Evolutionary conservation across 2,329 filamentous ascomycete genomes (phyloP), one percentile per base, ranked within the genome.

Genomic region (Neofusicoccum umdonicola): DNA sequence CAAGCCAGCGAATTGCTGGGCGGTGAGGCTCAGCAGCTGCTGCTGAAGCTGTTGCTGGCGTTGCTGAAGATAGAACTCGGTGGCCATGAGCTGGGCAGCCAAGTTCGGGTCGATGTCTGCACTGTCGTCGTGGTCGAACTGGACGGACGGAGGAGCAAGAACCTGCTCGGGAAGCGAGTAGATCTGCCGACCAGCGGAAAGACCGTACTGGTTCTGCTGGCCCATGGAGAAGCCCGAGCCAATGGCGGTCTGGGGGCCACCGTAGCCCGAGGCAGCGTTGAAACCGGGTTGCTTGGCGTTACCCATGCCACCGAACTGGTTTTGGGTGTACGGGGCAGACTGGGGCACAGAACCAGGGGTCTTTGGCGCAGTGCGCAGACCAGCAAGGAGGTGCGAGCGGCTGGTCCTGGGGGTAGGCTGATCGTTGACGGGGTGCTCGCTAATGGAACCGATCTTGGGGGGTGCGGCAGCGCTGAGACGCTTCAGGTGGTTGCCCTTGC

Each of bases 1-100:
- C 79, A 96, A 82, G 69, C 87, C 87, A 76, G 93, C 90, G 73
- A 93, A 90, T 77, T 93, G 90, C 78, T 93, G 90, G 66, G 92
- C 90, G 72, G 94, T 95, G 27, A 97, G 88, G 69, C 83, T 91
- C 70, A 92, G 87, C 69, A 98, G 85, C 80, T 98, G 93, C 80
- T 97, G 93, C 80, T 98, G 93, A 61, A 98, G 87, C 68, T 91
- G 90, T 80, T 97, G 93, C 80, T 98, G 94, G 79, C 97, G 93
- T 74, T 97, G 92, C 45, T 93, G 92, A 58, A 99, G 85, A 74
- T 96, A 96, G 75, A 95, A 81, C 77, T 97, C 97, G 72, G 93
- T 96, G 65, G 92, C 90, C 73, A 97, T 87, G 68, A 98, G 84
- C 78, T 97, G 92, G 62, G 93, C 91, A 70, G 97, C 95, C 62